A percentile compares a stretch with the other conserved stretches of the same genome.
Evolutionary conservation across 2,329 filamentous ascomycete species (phyloP).

Genomic region (Bipolaris bicolor): DNA sequence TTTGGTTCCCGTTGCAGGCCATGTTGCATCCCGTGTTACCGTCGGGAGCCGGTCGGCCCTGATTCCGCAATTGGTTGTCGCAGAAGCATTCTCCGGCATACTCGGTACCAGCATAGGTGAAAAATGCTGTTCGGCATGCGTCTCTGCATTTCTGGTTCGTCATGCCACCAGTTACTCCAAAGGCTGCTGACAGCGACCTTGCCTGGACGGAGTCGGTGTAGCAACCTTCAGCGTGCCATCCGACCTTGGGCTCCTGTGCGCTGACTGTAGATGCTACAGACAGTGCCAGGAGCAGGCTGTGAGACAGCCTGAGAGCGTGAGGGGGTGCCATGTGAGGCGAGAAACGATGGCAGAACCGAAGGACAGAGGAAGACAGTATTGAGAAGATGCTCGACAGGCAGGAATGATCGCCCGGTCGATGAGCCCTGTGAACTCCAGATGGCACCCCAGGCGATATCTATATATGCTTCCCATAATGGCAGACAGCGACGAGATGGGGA

Average conservation of each 20-base stretch:
- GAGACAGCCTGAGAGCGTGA: slow-evolving; percentile 1
- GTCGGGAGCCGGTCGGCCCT: slow-evolving; percentile 32
- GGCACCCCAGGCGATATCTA: slow-evolving; percentile 4
- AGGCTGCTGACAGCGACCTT: slow-evolving; percentile 25
- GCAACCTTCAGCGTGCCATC: slow-evolving; percentile 33
- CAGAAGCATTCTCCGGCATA: slow-evolving; percentile 36
- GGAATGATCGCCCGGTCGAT: slow-evolving; percentile 5
- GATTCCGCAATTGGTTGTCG: slow-evolving; percentile 24
- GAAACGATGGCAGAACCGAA: slow-evolving; percentile 2
- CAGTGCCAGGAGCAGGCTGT: slow-evolving; percentile 8
- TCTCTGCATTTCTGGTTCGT: slow-evolving; percentile 31
- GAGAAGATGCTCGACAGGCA: slow-evolving; percentile 1
- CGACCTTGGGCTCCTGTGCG: slow-evolving; percentile 18
- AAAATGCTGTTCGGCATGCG: slow-evolving; percentile 27
- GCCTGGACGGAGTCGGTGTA: slow-evolving; percentile 28
- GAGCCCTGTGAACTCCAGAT: background rate
- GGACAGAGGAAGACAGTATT: background rate
- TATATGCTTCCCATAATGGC: slow-evolving; percentile 4
- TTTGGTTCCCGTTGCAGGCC: slow-evolving; percentile 28
- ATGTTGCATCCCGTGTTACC: slow-evolving; percentile 52
- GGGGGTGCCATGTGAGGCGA: slow-evolving; percentile 8
- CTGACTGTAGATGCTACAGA: slow-evolving; percentile 5
- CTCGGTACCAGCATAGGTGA: slow-evolving; percentile 31
- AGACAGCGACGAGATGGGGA: background rate
- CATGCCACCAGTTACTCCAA: slow-evolving; percentile 27